Evolutionary conservation across 1,139 yeast genomes (phyloP), one percentile per base, ranked within the genome.

Genomic region (Diutina neorugosa): DNA sequence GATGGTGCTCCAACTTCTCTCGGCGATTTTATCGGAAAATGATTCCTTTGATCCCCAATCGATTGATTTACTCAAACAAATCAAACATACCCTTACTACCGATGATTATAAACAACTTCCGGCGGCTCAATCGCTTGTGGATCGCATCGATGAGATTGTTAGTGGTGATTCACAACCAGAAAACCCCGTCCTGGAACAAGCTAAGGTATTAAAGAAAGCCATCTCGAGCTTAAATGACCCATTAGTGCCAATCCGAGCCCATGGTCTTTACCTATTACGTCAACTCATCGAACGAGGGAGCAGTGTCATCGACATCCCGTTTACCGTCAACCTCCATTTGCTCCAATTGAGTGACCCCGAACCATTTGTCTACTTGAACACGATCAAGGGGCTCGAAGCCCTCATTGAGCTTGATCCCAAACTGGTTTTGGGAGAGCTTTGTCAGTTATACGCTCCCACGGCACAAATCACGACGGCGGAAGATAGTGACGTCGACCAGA

Each of bases 361-460:
- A 57, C 96, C 98, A 0, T 93, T 83, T 63, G 80, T 93, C 18
- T 93, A 88, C 63, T 65, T 93, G 54, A 91, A 87, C 62, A 86
- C 85, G 0, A 86, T 93, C 57, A 89, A 86, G 61, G 91, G 95
- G 0, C 68, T 93, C 25, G 83, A 81, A 52, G 73, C 77, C 20
- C 66, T 91, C 46, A 69, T 84, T 23, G 78, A 74, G 8, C 61
- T 70, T 49, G 70, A 79, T 52, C 72, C 74, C 14, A 58, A 63
- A 1, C 61, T 62, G 4, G 76, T 81, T 0, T 55, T 82, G 8
- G 63, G 67, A 2, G 65, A 67, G 8, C 61, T 84, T 25, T 57
- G 76, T 1, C 61, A 66, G 1, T 63, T 76, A 19, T 86, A 85
- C 59, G 27, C 19, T 14, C 18, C 50, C 4, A 27, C 19, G 7